Evolutionary conservation across 2,329 filamentous ascomycete genomes (phyloP), one percentile per base, ranked within the genome.

Genomic region (Xylaria sp.): DNA sequence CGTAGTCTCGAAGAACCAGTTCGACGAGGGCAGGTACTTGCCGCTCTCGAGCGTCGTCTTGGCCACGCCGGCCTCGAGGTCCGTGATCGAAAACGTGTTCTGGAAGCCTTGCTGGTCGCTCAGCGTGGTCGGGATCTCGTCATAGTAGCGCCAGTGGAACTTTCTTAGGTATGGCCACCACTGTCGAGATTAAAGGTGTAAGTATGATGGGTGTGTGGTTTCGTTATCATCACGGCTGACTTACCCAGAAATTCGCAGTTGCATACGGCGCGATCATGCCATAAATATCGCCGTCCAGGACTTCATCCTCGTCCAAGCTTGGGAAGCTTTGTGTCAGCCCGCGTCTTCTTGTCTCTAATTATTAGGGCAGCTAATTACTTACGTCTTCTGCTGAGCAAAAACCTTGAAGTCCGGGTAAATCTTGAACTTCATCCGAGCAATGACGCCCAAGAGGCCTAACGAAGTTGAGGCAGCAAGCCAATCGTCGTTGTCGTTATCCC

Each of bases 101-200:
- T 86, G 84, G 75, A 86, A 86, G 9, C 83, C 85, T 68, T 85
- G 74, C 70, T 86, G 84, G 43, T 76, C 71, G 60, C 80, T 82
- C 12, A 78, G 76, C 49, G 79, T 78, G n/a, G 75, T 70, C 0
- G 80, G 78, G 3, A 86, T 79, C n/a, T 80, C 75, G 72, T 86
- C 83, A 74, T 86, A 86, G 76, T 85, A 86, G n/a, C 84, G 80
- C 76, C 83, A 83, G 75, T 86, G 84, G 75, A 86, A 86, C 74
- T 85, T 85, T 69, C 76, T 78, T 68, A 83, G 80, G 73, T 83
- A 84, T 1, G 84, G 84, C 84, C 84, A 86, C 84, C 84, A 86
- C 83, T 84, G 41, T 20, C 20, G 13, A 13, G 12, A 20, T n/a
- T n/a, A 31, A 41, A 9, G 8, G 20, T 51, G 15, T 56, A 10